Evolutionary conservation across 371 early-diverging fungal genomes (phyloP).

Genomic region (Circinella umbellata): DNA sequence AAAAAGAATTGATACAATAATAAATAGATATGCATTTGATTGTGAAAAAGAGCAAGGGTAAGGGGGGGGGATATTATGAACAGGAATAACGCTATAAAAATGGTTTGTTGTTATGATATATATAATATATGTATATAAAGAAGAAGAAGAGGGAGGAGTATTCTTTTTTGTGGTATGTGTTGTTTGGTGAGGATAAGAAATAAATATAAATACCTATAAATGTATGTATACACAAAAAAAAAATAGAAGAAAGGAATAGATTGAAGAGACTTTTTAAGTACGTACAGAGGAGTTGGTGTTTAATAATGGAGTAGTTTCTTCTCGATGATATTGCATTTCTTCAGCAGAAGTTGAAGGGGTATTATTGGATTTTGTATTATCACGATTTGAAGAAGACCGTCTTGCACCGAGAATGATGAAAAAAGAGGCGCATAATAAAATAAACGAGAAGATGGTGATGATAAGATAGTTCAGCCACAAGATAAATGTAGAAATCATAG

Average conservation of each 20-base stretch:
- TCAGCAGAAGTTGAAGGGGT: slow-evolving; percentile 13
- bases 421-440: slow-evolving; percentile 39
- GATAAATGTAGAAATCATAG: slow-evolving; percentile 26
- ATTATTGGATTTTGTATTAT: slow-evolving; percentile 3
- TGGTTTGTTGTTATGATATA: slow-evolving; percentile 2
- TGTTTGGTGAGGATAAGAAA: slow-evolving; percentile 3
- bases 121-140: slow-evolving; percentile 9
- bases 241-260: background rate
- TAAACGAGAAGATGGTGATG: slow-evolving; percentile 32
- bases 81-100: slow-evolving; percentile 5
- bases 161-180: too few species aligned
- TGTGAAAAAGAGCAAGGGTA: background rate
- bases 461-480: slow-evolving; percentile 39
- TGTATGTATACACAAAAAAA: slow-evolving; percentile 15
- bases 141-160: too few species aligned
- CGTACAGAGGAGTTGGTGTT: slow-evolving; percentile 7
- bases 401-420: slow-evolving; percentile 33
- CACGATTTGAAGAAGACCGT: background rate
- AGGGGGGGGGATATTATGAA: background rate
- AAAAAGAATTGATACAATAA: slow-evolving; percentile 11
- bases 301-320: slow-evolving; percentile 29
- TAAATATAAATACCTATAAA: background rate
- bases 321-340: slow-evolving; percentile 23
- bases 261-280: background rate
- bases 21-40: slow-evolving; percentile 1